phyloP scores from a whole-genome alignment of 2,329 filamentous ascomycete species.

The Coniochaeta pulveracea region DNA sequence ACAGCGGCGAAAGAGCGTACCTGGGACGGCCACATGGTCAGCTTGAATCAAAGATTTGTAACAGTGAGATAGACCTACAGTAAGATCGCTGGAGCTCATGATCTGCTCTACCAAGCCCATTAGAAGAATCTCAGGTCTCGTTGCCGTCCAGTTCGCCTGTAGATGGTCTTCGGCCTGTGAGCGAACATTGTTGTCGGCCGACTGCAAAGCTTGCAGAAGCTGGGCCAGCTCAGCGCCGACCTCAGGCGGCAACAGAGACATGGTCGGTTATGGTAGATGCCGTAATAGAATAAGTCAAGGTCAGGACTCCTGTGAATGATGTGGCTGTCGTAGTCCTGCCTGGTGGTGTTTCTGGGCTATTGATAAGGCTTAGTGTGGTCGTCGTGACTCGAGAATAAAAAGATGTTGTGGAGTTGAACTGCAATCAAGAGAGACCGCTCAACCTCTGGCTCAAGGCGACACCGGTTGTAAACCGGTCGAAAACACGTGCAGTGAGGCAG shows the following conservation, averaged over 20 bases:
- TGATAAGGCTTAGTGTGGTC: not conserved
- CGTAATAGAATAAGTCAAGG: not conserved
- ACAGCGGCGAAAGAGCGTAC: slow-evolving; percentile 85
- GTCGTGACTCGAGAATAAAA: not conserved
- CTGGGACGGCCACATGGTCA: slow-evolving; percentile 30
- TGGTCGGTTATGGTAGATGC: slow-evolving; percentile 21
- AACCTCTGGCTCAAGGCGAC: no score
- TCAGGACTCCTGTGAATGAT: slow-evolving; percentile 4
- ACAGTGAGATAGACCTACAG: slow-evolving; percentile 39
- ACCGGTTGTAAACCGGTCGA: no score
- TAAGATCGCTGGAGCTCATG: slow-evolving; percentile 60
- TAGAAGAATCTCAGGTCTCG: slow-evolving; percentile 74
- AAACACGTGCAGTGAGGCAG: no score
- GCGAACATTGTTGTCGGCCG: slow-evolving; percentile 76
- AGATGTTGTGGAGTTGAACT: no score
- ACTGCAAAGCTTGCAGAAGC: slow-evolving; percentile 81
- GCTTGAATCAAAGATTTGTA: not conserved
- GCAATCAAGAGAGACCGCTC: no score
- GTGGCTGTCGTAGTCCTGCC: no score
- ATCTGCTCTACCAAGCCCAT: slow-evolving; percentile 94
- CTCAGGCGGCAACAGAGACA: slow-evolving; percentile 81
- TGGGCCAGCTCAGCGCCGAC: slow-evolving; percentile 74
- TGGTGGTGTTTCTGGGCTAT: not conserved
- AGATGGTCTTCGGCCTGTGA: slow-evolving; percentile 83
- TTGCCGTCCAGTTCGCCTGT: slow-evolving; percentile 77